Conservation (phyloP, 345 rosid species). For the Acer yangbiense region DNA sequence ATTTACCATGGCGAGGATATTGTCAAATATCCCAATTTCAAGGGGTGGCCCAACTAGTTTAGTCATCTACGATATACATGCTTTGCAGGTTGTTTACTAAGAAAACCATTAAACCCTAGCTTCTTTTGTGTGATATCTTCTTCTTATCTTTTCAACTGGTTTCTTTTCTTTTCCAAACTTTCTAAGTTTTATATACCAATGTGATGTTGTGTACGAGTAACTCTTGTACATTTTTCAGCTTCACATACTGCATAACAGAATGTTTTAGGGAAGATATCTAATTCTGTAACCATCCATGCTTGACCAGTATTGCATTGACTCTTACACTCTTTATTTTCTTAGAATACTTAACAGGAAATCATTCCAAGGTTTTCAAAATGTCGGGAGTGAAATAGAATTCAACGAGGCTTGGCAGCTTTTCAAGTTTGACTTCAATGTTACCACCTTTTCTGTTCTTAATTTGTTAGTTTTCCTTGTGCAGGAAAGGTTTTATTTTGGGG, state of each 20-base stretch:
- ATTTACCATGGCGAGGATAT: conserved; percentile 93
- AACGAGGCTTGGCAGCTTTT: too few relatives aligned
- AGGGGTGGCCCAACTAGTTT: conserved; percentile 98
- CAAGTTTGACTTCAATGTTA: neutral
- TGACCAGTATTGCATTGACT: neutral
- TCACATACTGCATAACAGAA: neutral
- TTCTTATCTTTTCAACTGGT: neutral
- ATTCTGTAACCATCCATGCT: neutral
- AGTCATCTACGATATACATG: conserved; percentile 95
- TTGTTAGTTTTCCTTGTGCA: conserved; percentile 30
- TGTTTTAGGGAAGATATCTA: neutral
- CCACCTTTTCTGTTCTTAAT: neutral
- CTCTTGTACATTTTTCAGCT: neutral
- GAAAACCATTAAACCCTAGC: neutral
- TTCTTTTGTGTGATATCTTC: neutral
- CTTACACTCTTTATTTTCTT: neutral
- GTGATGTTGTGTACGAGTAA: neutral
- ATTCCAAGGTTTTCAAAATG: too few relatives aligned
- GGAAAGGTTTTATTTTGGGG: conserved; percentile 98
- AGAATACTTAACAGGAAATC: too few relatives aligned
- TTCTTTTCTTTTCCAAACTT: neutral
- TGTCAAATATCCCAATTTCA: conserved; percentile 92
- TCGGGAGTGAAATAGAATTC: too few relatives aligned
- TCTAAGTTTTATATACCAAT: neutral
- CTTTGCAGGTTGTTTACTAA: conserved; percentile 65